Conservation (phyloP, 371 early-diverging fungal genomes). For the Mortierella sp. region DNA sequence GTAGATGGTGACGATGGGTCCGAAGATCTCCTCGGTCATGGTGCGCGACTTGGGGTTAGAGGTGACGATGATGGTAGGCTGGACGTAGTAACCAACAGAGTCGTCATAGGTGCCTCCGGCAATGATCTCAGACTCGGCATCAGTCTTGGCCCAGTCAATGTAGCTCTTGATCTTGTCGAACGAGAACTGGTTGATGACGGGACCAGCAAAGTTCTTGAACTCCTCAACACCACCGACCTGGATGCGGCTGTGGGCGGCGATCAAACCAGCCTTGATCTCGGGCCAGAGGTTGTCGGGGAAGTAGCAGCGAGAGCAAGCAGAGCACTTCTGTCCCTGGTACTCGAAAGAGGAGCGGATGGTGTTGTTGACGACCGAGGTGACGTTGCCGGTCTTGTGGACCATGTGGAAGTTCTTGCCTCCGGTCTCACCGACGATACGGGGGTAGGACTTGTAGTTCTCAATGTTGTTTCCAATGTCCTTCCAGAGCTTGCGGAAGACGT, state of each 20-base stretch:
- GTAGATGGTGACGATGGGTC: conserved; percentile 96
- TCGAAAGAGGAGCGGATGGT: conserved; percentile 96
- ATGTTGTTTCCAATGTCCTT: conserved; percentile 91
- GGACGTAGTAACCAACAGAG: conserved; percentile 89
- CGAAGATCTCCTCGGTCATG: conserved; percentile 96
- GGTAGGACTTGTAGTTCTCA: conserved; percentile 90
- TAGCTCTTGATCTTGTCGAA: conserved; percentile 93
- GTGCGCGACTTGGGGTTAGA: conserved; percentile 88
- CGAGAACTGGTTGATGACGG: conserved; percentile 91
- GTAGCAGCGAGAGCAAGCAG: conserved; percentile 93
- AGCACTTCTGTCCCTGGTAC: conserved; percentile 98
- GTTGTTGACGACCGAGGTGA: conserved; percentile 73
- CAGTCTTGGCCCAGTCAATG: conserved; percentile 81
- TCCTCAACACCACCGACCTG: conserved; percentile 89
- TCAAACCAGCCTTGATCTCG: conserved; percentile 77
- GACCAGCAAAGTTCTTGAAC: conserved; percentile 68
- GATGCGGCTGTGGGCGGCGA: conserved; percentile 78
- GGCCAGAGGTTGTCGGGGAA: conserved; percentile 87
- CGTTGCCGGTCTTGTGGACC: conserved; percentile 83
- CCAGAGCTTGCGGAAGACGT: conserved; percentile 95
- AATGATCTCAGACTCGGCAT: conserved; percentile 77
- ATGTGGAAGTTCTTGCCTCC: conserved; percentile 99
- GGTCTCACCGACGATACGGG: conserved; percentile 98
- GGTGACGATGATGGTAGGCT: conserved; percentile 93
- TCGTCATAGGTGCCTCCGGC: conserved; percentile 88